Evolutionary conservation across 1,284 basidiomycete species (phyloP).

Genomic region (Ceratorhiza oryzae-sativae): DNA sequence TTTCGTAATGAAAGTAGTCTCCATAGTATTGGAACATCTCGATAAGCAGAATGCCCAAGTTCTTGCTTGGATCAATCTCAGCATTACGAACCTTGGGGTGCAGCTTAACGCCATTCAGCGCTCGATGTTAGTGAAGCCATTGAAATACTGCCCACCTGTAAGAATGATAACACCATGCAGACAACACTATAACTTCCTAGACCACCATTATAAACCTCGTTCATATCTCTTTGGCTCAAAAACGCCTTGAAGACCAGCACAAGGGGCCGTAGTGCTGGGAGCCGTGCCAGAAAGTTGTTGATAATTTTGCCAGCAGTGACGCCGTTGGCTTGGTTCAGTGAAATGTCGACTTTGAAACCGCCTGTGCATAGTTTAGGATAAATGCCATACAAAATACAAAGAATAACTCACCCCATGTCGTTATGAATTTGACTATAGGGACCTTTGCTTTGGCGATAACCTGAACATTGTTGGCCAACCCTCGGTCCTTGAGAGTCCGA

Average conservation of each 20-base stretch:
- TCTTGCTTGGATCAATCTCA: slow-evolving; percentile 86
- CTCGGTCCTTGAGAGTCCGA: slow-evolving; percentile 64
- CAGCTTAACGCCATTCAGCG: slow-evolving; percentile 56
- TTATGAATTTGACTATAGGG: slow-evolving; percentile 92
- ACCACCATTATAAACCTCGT: slow-evolving; percentile 96
- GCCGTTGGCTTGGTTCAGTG: slow-evolving; percentile 88
- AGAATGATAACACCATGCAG: slow-evolving; percentile 89
- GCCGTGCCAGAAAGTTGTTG: slow-evolving; percentile 76
- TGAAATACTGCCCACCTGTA: slow-evolving; percentile 66
- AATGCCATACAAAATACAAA: not conserved
- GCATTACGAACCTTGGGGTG: slow-evolving; percentile 92
- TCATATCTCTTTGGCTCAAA: slow-evolving; percentile 89
- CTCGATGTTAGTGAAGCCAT: not conserved
- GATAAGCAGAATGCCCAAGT: slow-evolving; percentile 90
- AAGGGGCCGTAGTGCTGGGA: slow-evolving; percentile 80
- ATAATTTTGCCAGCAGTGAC: slow-evolving; percentile 82
- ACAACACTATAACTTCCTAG: slow-evolving; percentile 95
- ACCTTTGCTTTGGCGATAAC: slow-evolving; percentile 92
- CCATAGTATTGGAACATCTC: slow-evolving; percentile 99
- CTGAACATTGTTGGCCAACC: slow-evolving; percentile 63
- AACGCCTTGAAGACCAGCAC: slow-evolving; percentile 91
- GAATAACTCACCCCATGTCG: slow-evolving; percentile 60
- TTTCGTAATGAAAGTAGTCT: slow-evolving; percentile 87
- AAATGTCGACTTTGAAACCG: slow-evolving; percentile 87
- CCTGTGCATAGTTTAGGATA: slow-evolving; percentile 53